These are phyloP conservation scores for Pythium coloratum DNA, from an alignment of 352 stramenopile genomes.

Conservation along the genomic window DNA sequence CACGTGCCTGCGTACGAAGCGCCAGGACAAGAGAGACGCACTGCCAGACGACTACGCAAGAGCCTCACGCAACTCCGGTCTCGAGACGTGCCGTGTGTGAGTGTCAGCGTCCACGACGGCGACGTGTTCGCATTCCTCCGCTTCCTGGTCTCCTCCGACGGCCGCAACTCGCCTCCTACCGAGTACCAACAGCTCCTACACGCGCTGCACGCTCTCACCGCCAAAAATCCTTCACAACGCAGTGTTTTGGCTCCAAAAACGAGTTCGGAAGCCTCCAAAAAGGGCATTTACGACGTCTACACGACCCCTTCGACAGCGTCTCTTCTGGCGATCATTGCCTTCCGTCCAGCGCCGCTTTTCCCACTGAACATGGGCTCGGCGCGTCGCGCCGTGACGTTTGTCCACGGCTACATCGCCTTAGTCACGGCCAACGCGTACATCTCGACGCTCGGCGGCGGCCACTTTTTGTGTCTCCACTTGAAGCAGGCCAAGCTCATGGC, in stretches of 20 bases:
- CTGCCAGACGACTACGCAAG: constrained; percentile 27
- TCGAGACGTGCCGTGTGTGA: not conserved
- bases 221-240: not conserved
- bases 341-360: constrained; percentile 45
- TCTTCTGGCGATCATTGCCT: constrained; percentile 43
- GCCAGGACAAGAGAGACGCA: constrained; percentile 33
- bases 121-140: constrained; percentile 22
- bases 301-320: not conserved
- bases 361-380: constrained; percentile 62
- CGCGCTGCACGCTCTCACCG: not conserved
- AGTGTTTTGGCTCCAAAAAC: not conserved
- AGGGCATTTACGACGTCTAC: constrained; percentile 7
- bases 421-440: constrained; percentile 86
- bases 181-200: constrained; percentile 5
- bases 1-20: constrained; percentile 47
- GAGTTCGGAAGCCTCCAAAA: not conserved
- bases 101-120: constrained; percentile 20
- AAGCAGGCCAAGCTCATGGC: constrained; percentile 71
- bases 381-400: constrained; percentile 63
- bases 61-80: not conserved
- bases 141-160: constrained; percentile 5
- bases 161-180: not conserved
- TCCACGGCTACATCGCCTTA: constrained; percentile 67
- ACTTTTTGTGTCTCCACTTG: constrained; percentile 79
- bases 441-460: constrained; percentile 76